Evolutionary conservation across 1,284 basidiomycete species (phyloP).

Genomic region (Porodaedalea pini): DNA sequence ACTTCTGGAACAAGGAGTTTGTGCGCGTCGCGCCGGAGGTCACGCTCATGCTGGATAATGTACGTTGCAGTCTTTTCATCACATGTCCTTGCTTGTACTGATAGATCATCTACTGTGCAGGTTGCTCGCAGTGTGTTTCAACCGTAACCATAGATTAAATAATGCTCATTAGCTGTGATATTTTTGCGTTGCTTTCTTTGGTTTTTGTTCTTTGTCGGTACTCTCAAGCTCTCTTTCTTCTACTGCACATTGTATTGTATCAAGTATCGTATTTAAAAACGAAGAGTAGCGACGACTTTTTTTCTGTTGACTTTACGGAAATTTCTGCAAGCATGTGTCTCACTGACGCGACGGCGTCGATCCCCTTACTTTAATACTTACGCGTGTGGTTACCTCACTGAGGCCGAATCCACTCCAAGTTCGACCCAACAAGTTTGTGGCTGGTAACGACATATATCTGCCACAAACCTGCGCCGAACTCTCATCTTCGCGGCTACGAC

Average conservation of each 20-base stretch:
- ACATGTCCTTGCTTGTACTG: slow-evolving; percentile 8
- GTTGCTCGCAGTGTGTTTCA: slow-evolving; percentile 72
- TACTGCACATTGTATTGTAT: slow-evolving; percentile 74
- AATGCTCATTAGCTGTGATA: slow-evolving; percentile 44
- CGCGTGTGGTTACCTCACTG: neutral
- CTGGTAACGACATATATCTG: neutral
- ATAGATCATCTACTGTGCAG: slow-evolving; percentile 34
- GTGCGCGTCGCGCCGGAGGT: slow-evolving; percentile 79
- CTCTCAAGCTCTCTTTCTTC: slow-evolving; percentile 30
- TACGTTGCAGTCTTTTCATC: slow-evolving; percentile 37
- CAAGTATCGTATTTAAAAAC: slow-evolving; percentile 35
- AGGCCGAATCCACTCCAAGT: neutral
- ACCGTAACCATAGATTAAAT: slow-evolving; percentile 49
- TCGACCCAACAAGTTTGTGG: neutral
- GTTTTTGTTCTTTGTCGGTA: slow-evolving; percentile 42
- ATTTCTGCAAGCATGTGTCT: neutral
- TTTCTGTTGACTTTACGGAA: neutral
- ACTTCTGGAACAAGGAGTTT: slow-evolving; percentile 84
- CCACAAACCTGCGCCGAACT: neutral
- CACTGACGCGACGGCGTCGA: neutral
- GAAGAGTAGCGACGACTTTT: slow-evolving; percentile 1
- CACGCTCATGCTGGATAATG: slow-evolving; percentile 74
- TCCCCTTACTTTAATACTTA: neutral
- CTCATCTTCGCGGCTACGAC: neutral
- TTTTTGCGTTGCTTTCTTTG: slow-evolving; percentile 35